Conservation (phyloP, 352 stramenopile species). For the Globisporangium paddicum region DNA sequence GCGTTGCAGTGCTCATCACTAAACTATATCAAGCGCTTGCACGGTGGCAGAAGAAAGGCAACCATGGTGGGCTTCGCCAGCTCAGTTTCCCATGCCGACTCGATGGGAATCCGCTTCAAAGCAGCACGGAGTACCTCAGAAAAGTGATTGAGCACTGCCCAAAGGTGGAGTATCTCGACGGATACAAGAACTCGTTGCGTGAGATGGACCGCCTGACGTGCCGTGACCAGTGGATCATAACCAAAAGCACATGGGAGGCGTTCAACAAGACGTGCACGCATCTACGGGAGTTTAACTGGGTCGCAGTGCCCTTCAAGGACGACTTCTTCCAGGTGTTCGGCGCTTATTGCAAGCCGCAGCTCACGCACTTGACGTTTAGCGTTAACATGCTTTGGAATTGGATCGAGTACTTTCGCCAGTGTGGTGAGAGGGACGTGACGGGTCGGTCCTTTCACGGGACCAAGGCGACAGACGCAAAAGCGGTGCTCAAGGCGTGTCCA, state of each 20-base stretch:
- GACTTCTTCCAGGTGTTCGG: conserved; percentile 41
- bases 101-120: conserved; percentile 12
- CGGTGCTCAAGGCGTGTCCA: conserved; percentile 29
- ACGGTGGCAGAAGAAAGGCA: conserved; percentile 26
- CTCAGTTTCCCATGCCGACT: conserved; percentile 17
- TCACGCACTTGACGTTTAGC: conserved; percentile 26
- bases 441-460: conserved; percentile 17
- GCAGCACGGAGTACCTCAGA: conserved; percentile 20
- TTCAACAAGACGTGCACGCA: conserved; percentile 38
- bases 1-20: conserved; percentile 19
- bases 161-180: conserved; percentile 52
- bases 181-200: conserved; percentile 41
- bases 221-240: conserved; percentile 30
- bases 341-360: conserved; percentile 27
- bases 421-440: neutral
- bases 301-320: conserved; percentile 51
- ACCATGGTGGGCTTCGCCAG: conserved; percentile 30
- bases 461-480: conserved; percentile 22
- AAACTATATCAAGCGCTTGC: conserved; percentile 23
- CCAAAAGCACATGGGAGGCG: conserved; percentile 24
- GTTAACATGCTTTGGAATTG: conserved; percentile 42
- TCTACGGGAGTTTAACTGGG: conserved; percentile 61
- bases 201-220: conserved; percentile 40
- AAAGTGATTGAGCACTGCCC: conserved; percentile 32
- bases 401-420: conserved; percentile 24